These are phyloP conservation scores for Cladosporium sp. DNA, from an alignment of 2,329 filamentous ascomycete genomes.

Conservation along the genomic window DNA sequence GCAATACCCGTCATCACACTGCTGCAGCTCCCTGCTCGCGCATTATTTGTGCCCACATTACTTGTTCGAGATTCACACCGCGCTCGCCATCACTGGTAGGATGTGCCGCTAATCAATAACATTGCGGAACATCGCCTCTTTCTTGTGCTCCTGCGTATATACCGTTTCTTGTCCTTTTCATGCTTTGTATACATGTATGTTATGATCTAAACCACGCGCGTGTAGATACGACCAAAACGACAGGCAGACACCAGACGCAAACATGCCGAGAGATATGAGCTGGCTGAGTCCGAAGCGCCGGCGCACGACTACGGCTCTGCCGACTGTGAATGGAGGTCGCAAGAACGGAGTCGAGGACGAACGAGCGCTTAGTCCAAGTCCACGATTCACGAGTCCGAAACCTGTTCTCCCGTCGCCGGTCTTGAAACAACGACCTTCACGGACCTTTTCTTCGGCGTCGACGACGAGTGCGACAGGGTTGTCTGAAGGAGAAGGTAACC, in stretches of 20 bases:
- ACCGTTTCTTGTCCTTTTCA: background rate
- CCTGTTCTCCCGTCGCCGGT: background rate
- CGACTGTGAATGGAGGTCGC: conserved; percentile 16
- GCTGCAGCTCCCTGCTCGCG: background rate
- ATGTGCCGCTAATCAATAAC: conserved; percentile 1
- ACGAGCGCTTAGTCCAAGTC: conserved; percentile 1
- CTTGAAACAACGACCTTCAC: background rate
- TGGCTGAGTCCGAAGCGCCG: conserved; percentile 26
- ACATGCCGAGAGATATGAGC: conserved; percentile 18
- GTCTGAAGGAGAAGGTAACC: conserved; percentile 17
- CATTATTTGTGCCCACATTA: background rate
- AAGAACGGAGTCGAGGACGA: conserved; percentile 6
- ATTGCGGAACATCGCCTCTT: too few relatives aligned
- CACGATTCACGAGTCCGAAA: conserved; percentile 5
- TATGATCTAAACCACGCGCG: background rate
- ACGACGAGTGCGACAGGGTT: background rate
- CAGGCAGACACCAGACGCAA: background rate
- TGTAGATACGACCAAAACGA: background rate
- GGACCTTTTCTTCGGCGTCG: conserved; percentile 4
- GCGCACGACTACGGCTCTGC: conserved; percentile 23
- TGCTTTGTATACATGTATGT: background rate
- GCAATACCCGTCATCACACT: conserved; percentile 10
- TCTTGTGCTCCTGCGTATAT: background rate
- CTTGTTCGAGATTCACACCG: background rate
- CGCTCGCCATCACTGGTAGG: background rate